These are phyloP conservation scores for Saccharata proteae DNA, from an alignment of 2,329 filamentous ascomycete genomes.

Conservation along the genomic window DNA sequence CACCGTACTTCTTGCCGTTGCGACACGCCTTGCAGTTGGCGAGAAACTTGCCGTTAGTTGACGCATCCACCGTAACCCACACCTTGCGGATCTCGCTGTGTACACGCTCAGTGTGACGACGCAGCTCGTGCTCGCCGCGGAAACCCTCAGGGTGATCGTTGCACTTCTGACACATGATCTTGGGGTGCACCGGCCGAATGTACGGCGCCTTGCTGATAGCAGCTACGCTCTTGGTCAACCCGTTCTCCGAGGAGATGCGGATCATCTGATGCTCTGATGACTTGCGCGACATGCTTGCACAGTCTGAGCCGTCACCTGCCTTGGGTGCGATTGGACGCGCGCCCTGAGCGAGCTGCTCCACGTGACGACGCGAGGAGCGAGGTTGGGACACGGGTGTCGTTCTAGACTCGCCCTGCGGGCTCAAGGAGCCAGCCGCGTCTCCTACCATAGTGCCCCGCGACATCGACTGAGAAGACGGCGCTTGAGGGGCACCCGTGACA, in stretches of 20 bases:
- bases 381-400: slow-evolving; percentile 18
- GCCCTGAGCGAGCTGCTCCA: slow-evolving; percentile 36
- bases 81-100: slow-evolving; percentile 50
- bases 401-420: slow-evolving; percentile 25
- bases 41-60: slow-evolving; percentile 52
- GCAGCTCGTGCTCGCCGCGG: slow-evolving; percentile 68
- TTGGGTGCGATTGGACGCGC: slow-evolving; percentile 40
- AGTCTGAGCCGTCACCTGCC: no score
- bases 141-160: slow-evolving; percentile 65
- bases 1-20: slow-evolving; percentile 66
- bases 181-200: slow-evolving; percentile 55
- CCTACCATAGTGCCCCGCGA: no score
- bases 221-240: slow-evolving; percentile 42
- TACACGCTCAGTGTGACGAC: slow-evolving; percentile 45
- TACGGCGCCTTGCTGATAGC: slow-evolving; percentile 41
- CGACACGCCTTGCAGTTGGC: slow-evolving; percentile 74
- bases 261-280: slow-evolving; percentile 38
- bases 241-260: slow-evolving; percentile 39
- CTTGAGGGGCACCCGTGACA: slow-evolving; percentile 12
- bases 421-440: slow-evolving; percentile 42
- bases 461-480: slow-evolving; percentile 3
- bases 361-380: slow-evolving; percentile 32
- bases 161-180: slow-evolving; percentile 60
- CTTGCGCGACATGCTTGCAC: no score
- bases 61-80: slow-evolving; percentile 51